Base-by-base conservation (phyloP, 169 alveolate genomes). In the Ichthyophthirius multifiliis region DNA sequence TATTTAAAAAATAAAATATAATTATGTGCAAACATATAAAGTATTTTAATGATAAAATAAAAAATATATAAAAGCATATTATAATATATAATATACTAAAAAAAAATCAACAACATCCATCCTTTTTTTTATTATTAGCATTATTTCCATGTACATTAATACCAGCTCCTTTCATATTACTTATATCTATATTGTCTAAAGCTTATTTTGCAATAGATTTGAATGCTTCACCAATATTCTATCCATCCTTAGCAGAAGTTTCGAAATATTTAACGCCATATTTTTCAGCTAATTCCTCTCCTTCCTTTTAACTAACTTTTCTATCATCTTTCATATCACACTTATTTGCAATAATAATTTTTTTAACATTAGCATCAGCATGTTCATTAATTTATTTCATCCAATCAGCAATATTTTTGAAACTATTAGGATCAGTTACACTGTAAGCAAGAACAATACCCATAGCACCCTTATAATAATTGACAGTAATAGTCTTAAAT, bases 161-260 rank as follows among this genome's bases (percentile, higher is more conserved):
- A n/a, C n/a, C n/a, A n/a, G n/a, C n/a, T n/a, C n/a, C n/a, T n/a
- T n/a, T n/a, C n/a, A n/a, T n/a, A n/a, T n/a, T n/a, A n/a, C n/a
- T n/a, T n/a, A n/a, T n/a, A n/a, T n/a, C n/a, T n/a, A n/a, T n/a
- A n/a, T n/a, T 3, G 27, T 35, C 55, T 41, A 41, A 65, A 5
- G 76, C 27, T 39, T 65, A 23, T 27, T 39, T 30, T 16, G 88
- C 75, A 32, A 74, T 82, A 13, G 47, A 43, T 34, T 46, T 48
- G 43, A 74, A 82, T 15, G 83, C 23, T 23, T 64, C 63, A 2
- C 32, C 15, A 2, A 88, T 78, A 48, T 88, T 88, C 12, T 37
- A 43, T 3, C 93, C 93, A 15, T 85, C 82, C 73, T 85, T 84
- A 30, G 94, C 94, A 32, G 91, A 84, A 20, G 90, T 82, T 81